Evolutionary conservation across 78 protist genomes (phyloP), one percentile per base, ranked within the genome.

Genomic region (Mantamonas sphyraenae): DNA sequence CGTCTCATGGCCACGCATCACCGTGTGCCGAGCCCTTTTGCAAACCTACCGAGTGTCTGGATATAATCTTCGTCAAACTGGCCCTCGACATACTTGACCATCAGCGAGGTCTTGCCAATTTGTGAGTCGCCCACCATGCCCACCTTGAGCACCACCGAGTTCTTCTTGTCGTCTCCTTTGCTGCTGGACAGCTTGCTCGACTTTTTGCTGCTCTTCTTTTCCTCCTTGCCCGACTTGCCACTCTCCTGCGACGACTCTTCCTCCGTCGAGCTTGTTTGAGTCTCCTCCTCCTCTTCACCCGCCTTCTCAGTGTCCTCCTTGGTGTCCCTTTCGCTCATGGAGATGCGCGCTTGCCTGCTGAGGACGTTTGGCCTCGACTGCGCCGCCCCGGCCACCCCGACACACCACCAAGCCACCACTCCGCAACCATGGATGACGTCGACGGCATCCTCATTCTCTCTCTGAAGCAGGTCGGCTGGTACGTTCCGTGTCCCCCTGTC

Each of bases 71-170:
- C 96, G 53, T 92, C 97, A 38, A 94, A 96, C 1, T 79, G 56
- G 17, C 86, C 86, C 65, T 92, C 90, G 26, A 96, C 98, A 50
- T 96, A 96, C 74, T 90, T 90, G 20, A 93, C 96, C 97, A 95
- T 93, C 64, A 95, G 64, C 12, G 85, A 68, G 24, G 97, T 91
- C 59, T 95, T 95, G 37, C 98, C 98, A 47, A 92, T 88, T 61
- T 91, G 96, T 14, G 79, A 34, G 58, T 92, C 97, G 2, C 98
- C 98, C 1, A 95, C 84, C 96, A 95, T 83, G 40, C 96, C 97
- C 28, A 95, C 90, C 73, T 95, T 90, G 26, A 90, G 90, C 4
- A 86, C 85, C 16, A 90, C 92, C 42, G 79, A 78, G 47, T 84
- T 86, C 74, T 73, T 79, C 71, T 77, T 82, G 17, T 68, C 40